phyloP scores from a whole-genome alignment of 495 filamentous ascomycete species.

The Emericellopsis terricola region DNA sequence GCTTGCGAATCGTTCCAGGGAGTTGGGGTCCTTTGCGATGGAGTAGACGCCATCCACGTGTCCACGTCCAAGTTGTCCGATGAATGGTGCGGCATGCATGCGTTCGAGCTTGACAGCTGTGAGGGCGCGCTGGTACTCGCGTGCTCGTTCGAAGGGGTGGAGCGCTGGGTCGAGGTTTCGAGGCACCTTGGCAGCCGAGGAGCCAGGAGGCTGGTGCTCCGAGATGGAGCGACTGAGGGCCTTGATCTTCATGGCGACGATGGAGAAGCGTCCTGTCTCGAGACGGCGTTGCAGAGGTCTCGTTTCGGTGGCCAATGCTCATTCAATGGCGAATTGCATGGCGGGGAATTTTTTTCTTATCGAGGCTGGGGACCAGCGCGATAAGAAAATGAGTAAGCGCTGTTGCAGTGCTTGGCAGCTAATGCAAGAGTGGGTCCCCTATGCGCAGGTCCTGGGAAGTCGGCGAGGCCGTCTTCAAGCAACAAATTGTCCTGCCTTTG shows the following conservation, averaged over 20 bases:
- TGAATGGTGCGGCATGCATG: constrained; percentile 89
- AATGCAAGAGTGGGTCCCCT: no score
- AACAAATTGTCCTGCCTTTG: no score
- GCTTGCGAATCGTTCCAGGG: constrained; percentile 53
- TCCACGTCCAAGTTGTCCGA: constrained; percentile 70
- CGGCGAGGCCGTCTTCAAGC: no score
- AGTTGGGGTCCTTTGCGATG: constrained; percentile 50
- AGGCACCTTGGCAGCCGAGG: constrained; percentile 49
- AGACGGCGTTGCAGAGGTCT: no score
- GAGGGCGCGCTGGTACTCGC: constrained; percentile 78
- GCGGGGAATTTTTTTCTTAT: no score
- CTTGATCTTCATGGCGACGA: constrained; percentile 91
- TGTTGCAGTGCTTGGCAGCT: no score
- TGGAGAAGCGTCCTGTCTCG: no score
- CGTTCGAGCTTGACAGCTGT: constrained; percentile 90
- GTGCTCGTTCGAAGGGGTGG: constrained; percentile 86
- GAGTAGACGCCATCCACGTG: constrained; percentile 86
- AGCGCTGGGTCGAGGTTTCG: constrained; percentile 84
- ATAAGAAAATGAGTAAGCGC: no score
- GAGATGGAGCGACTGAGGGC: constrained; percentile 62
- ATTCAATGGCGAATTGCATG: no score
- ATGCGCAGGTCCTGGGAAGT: no score
- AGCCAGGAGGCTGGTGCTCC: constrained; percentile 65
- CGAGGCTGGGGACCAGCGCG: no score
- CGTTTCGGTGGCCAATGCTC: no score